phyloP scores from a whole-genome alignment of 2,329 filamentous ascomycete genomes.

The Phialophora chinensis region DNA sequence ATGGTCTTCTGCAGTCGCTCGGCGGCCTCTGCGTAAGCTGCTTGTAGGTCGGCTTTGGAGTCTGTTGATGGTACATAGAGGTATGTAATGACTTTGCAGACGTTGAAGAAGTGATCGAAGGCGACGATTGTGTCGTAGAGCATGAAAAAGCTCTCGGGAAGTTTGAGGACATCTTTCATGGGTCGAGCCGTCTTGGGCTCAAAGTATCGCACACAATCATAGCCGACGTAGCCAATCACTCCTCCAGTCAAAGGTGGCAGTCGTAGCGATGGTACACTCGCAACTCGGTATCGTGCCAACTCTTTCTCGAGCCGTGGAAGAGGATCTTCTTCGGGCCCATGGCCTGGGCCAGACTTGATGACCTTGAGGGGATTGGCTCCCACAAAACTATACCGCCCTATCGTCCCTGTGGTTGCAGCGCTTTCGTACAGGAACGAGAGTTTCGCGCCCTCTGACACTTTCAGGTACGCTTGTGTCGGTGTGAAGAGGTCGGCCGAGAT shows the following conservation, averaged over 20 bases:
- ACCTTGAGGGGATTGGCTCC: conserved; percentile 80
- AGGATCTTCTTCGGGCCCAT: conserved; percentile 84
- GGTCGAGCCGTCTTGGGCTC: conserved; percentile 93
- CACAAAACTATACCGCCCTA: conserved; percentile 94
- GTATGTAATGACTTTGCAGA: conserved; percentile 93
- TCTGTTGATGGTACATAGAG: conserved; percentile 68
- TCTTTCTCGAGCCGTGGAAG: conserved; percentile 82
- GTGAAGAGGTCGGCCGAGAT: conserved; percentile 93
- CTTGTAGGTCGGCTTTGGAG: conserved; percentile 60
- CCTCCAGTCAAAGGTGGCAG: conserved; percentile 89
- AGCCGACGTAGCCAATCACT: conserved; percentile 94
- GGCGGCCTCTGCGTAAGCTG: conserved; percentile 72
- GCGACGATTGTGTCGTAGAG: conserved; percentile 93
- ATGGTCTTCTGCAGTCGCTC: conserved; percentile 70
- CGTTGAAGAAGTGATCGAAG: conserved; percentile 92
- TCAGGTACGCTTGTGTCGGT: conserved; percentile 92
- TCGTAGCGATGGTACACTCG: conserved; percentile 78
- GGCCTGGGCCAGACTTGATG: conserved; percentile 83
- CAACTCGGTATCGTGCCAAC: conserved; percentile 77
- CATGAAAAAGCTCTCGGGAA: conserved; percentile 97
- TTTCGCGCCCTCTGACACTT: conserved; percentile 62
- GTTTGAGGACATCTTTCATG: conserved; percentile 83
- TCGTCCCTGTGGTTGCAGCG: conserved; percentile 85
- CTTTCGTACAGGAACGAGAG: conserved; percentile 96
- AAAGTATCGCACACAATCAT: conserved; percentile 97